phyloP scores from a whole-genome alignment of 129 eudicot genomes.

The Sambucus nigra region DNA sequence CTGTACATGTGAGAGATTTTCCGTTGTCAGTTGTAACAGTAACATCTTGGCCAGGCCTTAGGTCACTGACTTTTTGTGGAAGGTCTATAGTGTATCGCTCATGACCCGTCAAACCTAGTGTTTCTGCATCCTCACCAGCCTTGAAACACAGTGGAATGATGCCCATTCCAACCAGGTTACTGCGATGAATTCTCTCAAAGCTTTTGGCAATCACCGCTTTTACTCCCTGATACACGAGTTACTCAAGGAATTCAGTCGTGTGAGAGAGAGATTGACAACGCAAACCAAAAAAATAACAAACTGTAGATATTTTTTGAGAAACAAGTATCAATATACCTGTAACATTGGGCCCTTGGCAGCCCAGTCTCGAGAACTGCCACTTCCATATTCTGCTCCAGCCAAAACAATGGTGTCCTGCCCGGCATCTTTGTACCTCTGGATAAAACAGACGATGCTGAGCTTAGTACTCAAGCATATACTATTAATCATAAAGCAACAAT shows the following conservation, averaged over 20 bases:
- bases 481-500: too few species aligned
- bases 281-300: not conserved
- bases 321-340: constrained; percentile 33
- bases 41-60: constrained; percentile 94
- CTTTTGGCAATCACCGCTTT: constrained; percentile 98
- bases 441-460: not conserved
- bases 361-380: constrained; percentile 97
- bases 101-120: constrained; percentile 84
- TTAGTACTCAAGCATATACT: too few species aligned
- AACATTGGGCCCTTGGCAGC: constrained; percentile 98
- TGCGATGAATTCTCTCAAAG: constrained; percentile 94
- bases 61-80: constrained; percentile 56
- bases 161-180: constrained; percentile 97
- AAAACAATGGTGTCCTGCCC: constrained; percentile 75
- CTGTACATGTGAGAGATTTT: constrained; percentile 71
- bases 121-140: constrained; percentile 90
- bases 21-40: constrained; percentile 79
- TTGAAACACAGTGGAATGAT: constrained; percentile 92
- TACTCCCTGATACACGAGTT: constrained; percentile 52
- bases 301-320: not conserved
- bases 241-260: not conserved
- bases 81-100: constrained; percentile 87
- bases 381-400: constrained; percentile 98
- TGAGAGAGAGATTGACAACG: not conserved
- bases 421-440: constrained; percentile 83